Evolutionary conservation across 139 green algal genomes (phyloP).

Genomic region (Dunaliella sp.): DNA sequence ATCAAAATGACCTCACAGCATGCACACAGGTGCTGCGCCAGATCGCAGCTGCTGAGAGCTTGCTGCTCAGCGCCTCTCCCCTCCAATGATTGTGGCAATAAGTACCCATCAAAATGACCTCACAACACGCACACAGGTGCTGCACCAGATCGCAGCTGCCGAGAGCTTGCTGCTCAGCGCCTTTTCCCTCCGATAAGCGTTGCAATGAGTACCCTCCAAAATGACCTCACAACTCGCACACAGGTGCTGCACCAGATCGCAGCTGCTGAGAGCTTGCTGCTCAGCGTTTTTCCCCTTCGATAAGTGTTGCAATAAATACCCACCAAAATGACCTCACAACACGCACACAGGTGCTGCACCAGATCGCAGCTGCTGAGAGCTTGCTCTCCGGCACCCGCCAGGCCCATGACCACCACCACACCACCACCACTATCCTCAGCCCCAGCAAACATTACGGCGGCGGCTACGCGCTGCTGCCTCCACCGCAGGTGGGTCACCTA

Average conservation of each 20-base stretch:
- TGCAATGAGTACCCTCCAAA: not conserved
- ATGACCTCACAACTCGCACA: too few relatives aligned
- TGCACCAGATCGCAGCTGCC: not conserved
- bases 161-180: not conserved
- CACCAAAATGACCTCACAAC: not conserved
- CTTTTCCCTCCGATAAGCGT: not conserved
- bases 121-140: not conserved
- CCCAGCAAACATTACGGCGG: not conserved
- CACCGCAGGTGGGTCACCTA: too few relatives aligned
- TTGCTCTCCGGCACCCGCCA: not conserved
- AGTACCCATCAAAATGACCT: not conserved
- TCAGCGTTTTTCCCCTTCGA: not conserved
- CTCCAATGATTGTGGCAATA: not conserved
- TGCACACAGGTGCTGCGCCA: not conserved
- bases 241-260: not conserved
- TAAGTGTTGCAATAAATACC: not conserved
- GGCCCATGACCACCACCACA: not conserved
- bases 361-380: not conserved
- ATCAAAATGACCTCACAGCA: not conserved
- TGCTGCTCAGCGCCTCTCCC: not conserved
- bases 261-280: not conserved
- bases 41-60: not conserved
- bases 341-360: not conserved
- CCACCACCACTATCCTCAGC: not conserved
- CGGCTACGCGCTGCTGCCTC: too few relatives aligned